These are phyloP conservation scores for apple (Malus domestica) DNA, from an alignment of 306 rosid genomes.

Conservation along the genomic window ASM211411v1 NC_041796.1:4775001-4775500, in stretches of 20 bases:
- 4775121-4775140: no score
- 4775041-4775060: no score
- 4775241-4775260: conserved; percentile 76
- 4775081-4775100: no score
- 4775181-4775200: conserved; percentile 26
- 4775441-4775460: background rate
- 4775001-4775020: conserved; percentile 4
- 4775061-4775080: no score
- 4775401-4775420: conserved; percentile 49
- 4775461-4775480: background rate
- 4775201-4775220: conserved; percentile 24
- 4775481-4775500: no score
- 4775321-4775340: conserved; percentile 49
- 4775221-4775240: conserved; percentile 49
- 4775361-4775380: conserved; percentile 54
- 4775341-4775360: conserved; percentile 78
- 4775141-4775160: background rate
- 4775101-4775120: no score
- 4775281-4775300: conserved; percentile 68
- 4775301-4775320: conserved; percentile 55
- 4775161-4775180: background rate
- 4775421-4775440: conserved; percentile 8
- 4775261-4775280: conserved; percentile 65
- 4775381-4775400: conserved; percentile 61
- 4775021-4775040: background rate